phyloP scores from a whole-genome alignment of 306 rosid genomes.

The Medicago arabica region DNA sequence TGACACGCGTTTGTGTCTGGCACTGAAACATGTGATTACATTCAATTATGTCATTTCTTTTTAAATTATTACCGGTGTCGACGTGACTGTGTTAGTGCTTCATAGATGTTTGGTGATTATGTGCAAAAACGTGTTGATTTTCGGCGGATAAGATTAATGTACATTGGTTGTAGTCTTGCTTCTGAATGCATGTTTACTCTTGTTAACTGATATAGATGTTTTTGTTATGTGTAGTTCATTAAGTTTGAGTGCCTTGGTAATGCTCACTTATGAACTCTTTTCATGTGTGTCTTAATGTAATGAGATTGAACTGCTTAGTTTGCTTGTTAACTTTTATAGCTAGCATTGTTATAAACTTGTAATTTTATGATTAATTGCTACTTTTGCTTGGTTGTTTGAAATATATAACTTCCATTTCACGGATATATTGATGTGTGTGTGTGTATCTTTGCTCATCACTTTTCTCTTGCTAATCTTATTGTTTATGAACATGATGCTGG shows the following conservation, averaged over 20 bases:
- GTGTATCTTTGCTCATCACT: conserved; percentile 5
- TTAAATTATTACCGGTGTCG: no score
- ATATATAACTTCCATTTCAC: neutral
- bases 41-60: no score
- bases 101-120: no score
- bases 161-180: neutral
- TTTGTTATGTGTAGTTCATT: conserved; percentile 4
- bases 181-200: conserved; percentile 4
- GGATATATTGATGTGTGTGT: conserved; percentile 11
- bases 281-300: conserved; percentile 11
- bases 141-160: neutral
- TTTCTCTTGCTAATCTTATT: conserved; percentile 19
- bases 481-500: conserved; percentile 40
- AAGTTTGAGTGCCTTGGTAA: conserved; percentile 17
- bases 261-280: conserved; percentile 14
- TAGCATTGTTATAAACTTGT: conserved; percentile 8
- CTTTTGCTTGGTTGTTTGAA: conserved; percentile 38
- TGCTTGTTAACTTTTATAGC: no score
- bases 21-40: no score
- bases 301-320: conserved; percentile 4
- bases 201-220: neutral
- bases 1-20: no score
- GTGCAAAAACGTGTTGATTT: neutral
- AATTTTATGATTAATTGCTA: conserved; percentile 29
- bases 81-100: no score